Percentiles rank a stretch among this genome's conserved stretches.
Conservation (phyloP, 768 basidiomycete species). For the Rhodocollybia butyracea region DNA sequence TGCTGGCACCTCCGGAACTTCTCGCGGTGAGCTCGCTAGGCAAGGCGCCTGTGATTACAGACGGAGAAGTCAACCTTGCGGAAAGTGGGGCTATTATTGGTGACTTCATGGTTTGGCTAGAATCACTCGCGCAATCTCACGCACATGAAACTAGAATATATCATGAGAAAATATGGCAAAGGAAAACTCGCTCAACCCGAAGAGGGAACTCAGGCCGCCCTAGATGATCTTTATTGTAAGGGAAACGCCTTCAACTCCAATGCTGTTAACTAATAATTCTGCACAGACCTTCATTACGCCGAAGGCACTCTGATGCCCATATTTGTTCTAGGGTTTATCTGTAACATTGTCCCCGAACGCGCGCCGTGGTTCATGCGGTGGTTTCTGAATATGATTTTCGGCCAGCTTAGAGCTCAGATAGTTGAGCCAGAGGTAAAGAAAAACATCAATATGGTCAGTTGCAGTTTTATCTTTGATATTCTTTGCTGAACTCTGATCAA, state of each 20-base stretch:
- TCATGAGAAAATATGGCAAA: conserved; percentile 37
- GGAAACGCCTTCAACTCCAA: background rate
- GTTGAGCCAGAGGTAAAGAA: conserved; percentile 5
- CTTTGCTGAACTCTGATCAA: background rate
- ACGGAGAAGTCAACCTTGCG: conserved; percentile 37
- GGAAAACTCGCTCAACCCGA: conserved; percentile 21
- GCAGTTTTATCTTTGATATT: background rate
- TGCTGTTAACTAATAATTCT: background rate
- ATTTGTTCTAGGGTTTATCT: conserved; percentile 15
- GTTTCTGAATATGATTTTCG: background rate
- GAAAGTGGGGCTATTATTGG: conserved; percentile 42
- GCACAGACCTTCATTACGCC: conserved; percentile 35
- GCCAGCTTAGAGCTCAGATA: background rate
- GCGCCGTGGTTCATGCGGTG: conserved; percentile 5
- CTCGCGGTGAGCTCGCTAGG: conserved; percentile 38
- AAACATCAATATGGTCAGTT: background rate
- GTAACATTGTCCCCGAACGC: background rate
- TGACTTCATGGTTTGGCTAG: conserved; percentile 12
- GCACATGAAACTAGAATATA: conserved; percentile 30
- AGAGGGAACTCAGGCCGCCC: conserved; percentile 21
- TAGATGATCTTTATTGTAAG: conserved; percentile 35
- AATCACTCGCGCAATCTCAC: background rate
- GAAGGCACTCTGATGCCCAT: conserved; percentile 43
- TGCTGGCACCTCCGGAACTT: conserved; percentile 35
- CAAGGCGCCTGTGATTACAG: conserved; percentile 45